phyloP scores from a whole-genome alignment of 2,329 filamentous ascomycete species.

The Aureobasidium namibiae region DNA sequence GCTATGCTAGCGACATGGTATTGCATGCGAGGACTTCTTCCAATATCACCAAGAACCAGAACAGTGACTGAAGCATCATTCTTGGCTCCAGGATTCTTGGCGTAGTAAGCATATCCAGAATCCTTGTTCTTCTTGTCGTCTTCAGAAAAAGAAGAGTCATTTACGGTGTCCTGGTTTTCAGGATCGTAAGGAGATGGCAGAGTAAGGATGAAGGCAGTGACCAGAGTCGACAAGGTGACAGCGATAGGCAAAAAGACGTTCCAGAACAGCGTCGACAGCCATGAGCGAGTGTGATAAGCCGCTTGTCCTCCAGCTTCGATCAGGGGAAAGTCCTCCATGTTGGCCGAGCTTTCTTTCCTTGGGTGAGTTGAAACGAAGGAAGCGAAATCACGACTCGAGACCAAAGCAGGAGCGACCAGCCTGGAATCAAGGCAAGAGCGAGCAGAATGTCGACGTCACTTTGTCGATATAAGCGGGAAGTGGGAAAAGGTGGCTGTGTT shows the following conservation, averaged over 20 bases:
- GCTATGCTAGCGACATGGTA: constrained; percentile 94
- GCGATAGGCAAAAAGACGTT: constrained; percentile 33
- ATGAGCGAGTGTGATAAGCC: background rate
- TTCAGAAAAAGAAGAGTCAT: constrained; percentile 23
- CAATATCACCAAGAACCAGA: constrained; percentile 89
- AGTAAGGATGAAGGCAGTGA: constrained; percentile 44
- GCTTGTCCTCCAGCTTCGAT: background rate
- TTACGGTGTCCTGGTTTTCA: constrained; percentile 22
- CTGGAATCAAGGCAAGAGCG: too few relatives aligned
- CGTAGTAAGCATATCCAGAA: constrained; percentile 26
- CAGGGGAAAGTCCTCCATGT: background rate
- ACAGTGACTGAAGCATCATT: constrained; percentile 59
- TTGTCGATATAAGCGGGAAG: background rate
- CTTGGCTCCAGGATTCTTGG: constrained; percentile 22
- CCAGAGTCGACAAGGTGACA: constrained; percentile 30
- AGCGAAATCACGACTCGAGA: background rate
- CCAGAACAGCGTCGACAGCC: constrained; percentile 17
- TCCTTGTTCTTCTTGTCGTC: constrained; percentile 20
- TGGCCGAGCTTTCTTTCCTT: background rate
- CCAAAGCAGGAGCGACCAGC: background rate
- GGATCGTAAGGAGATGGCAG: constrained; percentile 46
- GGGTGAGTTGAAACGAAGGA: background rate
- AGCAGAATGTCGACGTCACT: background rate
- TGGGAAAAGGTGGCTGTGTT: constrained; percentile 4
- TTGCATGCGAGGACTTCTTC: constrained; percentile 93